Conservation (phyloP, 805 yeast genomes). For the Cyberlindnera mycetangii region DNA sequence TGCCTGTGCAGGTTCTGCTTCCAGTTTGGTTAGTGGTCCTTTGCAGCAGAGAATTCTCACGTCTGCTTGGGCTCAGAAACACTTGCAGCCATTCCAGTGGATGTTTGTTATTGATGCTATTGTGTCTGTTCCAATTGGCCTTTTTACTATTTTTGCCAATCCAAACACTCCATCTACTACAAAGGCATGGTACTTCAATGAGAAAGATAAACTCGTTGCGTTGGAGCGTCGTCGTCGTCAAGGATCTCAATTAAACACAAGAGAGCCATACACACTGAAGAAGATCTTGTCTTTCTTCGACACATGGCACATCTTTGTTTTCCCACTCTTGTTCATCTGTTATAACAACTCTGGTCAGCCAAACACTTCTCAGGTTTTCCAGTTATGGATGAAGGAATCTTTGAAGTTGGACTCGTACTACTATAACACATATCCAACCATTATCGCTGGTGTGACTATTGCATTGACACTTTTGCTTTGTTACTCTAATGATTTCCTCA, state of each 20-base stretch:
- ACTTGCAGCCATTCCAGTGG: slow-evolving; percentile 41
- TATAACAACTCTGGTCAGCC: slow-evolving; percentile 28
- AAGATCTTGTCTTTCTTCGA: slow-evolving; percentile 40
- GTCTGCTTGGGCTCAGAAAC: slow-evolving; percentile 22
- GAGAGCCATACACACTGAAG: slow-evolving; percentile 38
- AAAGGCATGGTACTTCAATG: slow-evolving; percentile 40
- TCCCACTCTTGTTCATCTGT: slow-evolving; percentile 32
- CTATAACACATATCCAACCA: slow-evolving; percentile 43
- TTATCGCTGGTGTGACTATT: slow-evolving; percentile 38
- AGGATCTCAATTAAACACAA: slow-evolving; percentile 42
- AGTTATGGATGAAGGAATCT: slow-evolving; percentile 43
- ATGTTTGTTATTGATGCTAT: slow-evolving; percentile 46
- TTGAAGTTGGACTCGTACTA: slow-evolving; percentile 31
- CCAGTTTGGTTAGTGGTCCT: slow-evolving; percentile 37
- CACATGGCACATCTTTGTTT: slow-evolving; percentile 49
- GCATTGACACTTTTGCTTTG: slow-evolving; percentile 36
- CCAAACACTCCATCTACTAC: slow-evolving; percentile 47
- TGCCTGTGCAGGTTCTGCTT: slow-evolving; percentile 35
- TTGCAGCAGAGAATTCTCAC: slow-evolving; percentile 34
- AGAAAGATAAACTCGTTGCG: slow-evolving; percentile 41
- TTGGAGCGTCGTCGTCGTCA: slow-evolving; percentile 43
- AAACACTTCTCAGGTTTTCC: slow-evolving; percentile 41
- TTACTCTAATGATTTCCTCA: slow-evolving; percentile 34
- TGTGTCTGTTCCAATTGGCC: slow-evolving; percentile 39
- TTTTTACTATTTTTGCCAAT: slow-evolving; percentile 41